Evolutionary conservation across 805 yeast species (phyloP).

Genomic region (Hanseniaspora guilliermondii): DNA sequence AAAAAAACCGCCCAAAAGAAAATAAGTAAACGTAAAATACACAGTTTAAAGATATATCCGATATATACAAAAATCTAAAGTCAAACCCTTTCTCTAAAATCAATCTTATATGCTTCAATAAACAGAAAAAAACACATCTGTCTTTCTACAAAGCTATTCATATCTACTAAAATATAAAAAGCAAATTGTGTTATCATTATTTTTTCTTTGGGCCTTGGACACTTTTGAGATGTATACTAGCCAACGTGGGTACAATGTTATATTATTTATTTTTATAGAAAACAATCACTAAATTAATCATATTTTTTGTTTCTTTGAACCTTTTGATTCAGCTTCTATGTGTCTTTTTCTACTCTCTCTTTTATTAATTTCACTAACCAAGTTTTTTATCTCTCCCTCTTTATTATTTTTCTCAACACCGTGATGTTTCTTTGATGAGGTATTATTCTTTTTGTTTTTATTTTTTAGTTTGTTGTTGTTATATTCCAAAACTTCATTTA

Average conservation of each 20-base stretch:
- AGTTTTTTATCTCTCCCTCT: background rate
- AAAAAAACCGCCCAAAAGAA: too few relatives aligned
- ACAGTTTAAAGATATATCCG: background rate
- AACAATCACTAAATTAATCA: too few relatives aligned
- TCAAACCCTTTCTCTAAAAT: too few relatives aligned
- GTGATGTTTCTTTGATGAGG: background rate
- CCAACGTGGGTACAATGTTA: too few relatives aligned
- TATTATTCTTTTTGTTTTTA: background rate
- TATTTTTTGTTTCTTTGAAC: background rate
- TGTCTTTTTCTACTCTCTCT: slow-evolving; percentile 1
- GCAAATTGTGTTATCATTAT: too few relatives aligned
- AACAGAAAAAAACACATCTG: too few relatives aligned
- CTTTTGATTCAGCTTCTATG: background rate
- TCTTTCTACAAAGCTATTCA: too few relatives aligned
- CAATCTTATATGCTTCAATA: background rate
- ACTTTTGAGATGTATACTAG: too few relatives aligned
- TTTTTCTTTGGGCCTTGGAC: too few relatives aligned
- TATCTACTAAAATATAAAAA: too few relatives aligned
- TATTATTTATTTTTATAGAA: too few relatives aligned
- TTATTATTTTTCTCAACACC: background rate
- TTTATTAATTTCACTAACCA: background rate
- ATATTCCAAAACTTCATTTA: background rate
- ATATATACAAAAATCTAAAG: background rate
- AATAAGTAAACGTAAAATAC: background rate
- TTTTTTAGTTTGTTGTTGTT: background rate